A percentile compares a stretch with the other conserved stretches of the same genome.
Conservation (phyloP, 345 rosid genomes). For the Populus pruinosa region DNA sequence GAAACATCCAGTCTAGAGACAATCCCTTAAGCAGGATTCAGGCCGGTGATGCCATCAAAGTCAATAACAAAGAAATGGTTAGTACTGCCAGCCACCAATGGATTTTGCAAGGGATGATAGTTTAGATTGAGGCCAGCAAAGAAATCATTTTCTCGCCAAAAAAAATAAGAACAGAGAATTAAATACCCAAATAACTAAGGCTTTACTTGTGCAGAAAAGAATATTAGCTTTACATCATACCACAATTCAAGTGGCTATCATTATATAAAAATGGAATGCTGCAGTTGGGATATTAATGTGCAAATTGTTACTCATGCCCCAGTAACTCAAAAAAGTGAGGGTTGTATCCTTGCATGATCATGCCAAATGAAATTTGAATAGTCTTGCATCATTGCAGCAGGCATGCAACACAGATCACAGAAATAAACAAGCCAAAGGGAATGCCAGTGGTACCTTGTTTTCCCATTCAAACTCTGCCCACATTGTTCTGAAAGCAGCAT, state of each 20-base stretch:
- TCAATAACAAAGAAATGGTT: neutral
- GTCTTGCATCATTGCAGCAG: neutral
- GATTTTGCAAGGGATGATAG: neutral
- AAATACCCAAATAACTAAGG: neutral
- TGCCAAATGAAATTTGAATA: neutral
- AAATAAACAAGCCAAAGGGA: neutral
- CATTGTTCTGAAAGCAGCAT: conserved; percentile 90
- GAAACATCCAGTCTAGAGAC: neutral
- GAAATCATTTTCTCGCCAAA: neutral
- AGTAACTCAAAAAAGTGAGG: neutral
- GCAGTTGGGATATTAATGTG: neutral
- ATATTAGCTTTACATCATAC: neutral
- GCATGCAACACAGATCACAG: neutral
- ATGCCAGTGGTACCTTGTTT: conserved; percentile 65
- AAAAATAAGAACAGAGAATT: neutral
- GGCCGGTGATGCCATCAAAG: neutral
- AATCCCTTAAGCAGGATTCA: neutral
- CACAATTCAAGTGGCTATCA: neutral
- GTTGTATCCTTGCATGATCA: neutral
- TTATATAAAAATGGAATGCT: neutral
- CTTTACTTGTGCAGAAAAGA: neutral
- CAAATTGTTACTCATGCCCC: neutral
- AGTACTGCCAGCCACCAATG: neutral
- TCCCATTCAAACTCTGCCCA: conserved; percentile 99
- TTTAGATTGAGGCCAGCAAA: neutral